Conservation (phyloP, 1,139 yeast genomes). For the Hansenula lynferdii region DNA sequence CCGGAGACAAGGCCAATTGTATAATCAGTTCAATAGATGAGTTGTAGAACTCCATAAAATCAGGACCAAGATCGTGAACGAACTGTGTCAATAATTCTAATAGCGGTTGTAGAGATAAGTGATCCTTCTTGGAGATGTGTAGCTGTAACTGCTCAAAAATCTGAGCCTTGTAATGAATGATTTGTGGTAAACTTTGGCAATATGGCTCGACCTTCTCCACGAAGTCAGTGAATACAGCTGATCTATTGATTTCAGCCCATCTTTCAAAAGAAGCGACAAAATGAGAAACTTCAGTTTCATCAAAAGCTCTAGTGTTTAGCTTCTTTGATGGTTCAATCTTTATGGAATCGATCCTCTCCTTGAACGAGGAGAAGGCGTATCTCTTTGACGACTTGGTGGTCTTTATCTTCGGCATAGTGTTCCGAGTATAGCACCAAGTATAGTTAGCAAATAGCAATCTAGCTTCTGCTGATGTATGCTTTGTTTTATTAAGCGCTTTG, state of each 20-base stretch:
- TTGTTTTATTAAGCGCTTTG: too few relatives aligned
- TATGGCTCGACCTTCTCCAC: constrained; percentile 45
- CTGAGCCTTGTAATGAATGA: constrained; percentile 62
- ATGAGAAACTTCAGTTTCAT: constrained; percentile 70
- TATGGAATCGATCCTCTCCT: constrained; percentile 77
- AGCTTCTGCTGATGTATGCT: too few relatives aligned
- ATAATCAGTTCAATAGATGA: constrained; percentile 48
- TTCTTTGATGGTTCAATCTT: constrained; percentile 79
- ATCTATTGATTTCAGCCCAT: constrained; percentile 84
- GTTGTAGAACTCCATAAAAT: constrained; percentile 64
- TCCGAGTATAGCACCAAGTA: not conserved
- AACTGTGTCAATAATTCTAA: constrained; percentile 80
- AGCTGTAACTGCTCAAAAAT: constrained; percentile 52
- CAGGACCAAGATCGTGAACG: constrained; percentile 91
- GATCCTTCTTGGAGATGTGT: constrained; percentile 54
- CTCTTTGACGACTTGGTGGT: constrained; percentile 55
- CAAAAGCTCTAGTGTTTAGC: constrained; percentile 60
- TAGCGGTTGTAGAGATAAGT: constrained; percentile 72
- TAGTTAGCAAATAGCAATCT: too few relatives aligned
- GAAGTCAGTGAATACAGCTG: constrained; percentile 67
- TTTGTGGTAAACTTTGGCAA: constrained; percentile 75
- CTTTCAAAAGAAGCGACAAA: constrained; percentile 75
- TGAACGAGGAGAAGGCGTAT: constrained; percentile 68
- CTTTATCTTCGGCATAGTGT: constrained; percentile 25
- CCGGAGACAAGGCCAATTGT: constrained; percentile 43